phyloP scores from a whole-genome alignment of 2,329 filamentous ascomycete species.

The Xylaria sp. region DNA sequence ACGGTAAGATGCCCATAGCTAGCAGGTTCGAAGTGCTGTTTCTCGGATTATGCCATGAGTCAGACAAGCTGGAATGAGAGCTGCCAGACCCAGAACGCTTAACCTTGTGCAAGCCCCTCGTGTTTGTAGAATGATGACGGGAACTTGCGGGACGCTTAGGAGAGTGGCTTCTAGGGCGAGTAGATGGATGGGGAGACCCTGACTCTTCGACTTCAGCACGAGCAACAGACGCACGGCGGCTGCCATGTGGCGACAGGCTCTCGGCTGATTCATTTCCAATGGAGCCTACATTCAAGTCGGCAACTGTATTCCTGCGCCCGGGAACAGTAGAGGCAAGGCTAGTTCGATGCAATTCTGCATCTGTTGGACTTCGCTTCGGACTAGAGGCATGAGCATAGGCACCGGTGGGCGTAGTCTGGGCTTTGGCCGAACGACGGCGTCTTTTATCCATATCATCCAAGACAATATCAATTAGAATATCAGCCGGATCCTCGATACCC shows the following conservation, averaged over 20 bases:
- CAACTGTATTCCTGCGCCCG: slow-evolving; percentile 59
- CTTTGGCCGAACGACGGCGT: slow-evolving; percentile 86
- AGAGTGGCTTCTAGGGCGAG: slow-evolving; percentile 79
- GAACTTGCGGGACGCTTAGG: slow-evolving; percentile 81
- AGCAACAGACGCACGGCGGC: slow-evolving; percentile 58
- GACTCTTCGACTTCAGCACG: slow-evolving; percentile 62
- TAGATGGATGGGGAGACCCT: slow-evolving; percentile 57
- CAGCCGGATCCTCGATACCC: slow-evolving; percentile 87
- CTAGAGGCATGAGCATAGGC: slow-evolving; percentile 71
- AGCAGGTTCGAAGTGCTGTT: slow-evolving; percentile 84
- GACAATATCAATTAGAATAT: slow-evolving; percentile 91
- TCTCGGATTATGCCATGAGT: slow-evolving; percentile 72
- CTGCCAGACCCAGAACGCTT: slow-evolving; percentile 91
- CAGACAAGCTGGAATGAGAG: slow-evolving; percentile 82
- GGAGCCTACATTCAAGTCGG: slow-evolving; percentile 68
- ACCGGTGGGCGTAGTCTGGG: slow-evolving; percentile 80
- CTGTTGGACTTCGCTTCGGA: slow-evolving; percentile 70
- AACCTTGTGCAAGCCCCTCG: slow-evolving; percentile 77
- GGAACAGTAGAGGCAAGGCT: slow-evolving; percentile 75
- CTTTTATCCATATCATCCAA: slow-evolving; percentile 96
- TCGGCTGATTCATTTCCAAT: slow-evolving; percentile 64
- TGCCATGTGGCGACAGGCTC: slow-evolving; percentile 50
- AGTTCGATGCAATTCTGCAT: slow-evolving; percentile 75
- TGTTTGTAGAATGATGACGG: slow-evolving; percentile 75
- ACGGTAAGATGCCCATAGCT: slow-evolving; percentile 75